Evolutionary conservation across 2,329 filamentous ascomycete species (phyloP), one percentile per base, ranked within the genome.

Genomic region (Cercospora canescens): DNA sequence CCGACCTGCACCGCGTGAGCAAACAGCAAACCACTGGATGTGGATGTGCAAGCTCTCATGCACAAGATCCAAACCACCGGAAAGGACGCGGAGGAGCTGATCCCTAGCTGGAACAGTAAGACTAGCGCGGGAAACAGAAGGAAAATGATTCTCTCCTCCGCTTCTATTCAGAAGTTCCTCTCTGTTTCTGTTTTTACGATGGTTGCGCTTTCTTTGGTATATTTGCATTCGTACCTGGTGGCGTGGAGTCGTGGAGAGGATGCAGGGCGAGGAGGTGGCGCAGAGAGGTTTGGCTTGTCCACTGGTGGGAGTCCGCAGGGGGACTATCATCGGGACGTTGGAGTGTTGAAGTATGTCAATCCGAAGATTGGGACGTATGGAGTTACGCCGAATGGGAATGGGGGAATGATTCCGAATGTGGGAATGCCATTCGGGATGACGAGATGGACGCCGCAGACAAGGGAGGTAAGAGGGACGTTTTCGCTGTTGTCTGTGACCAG

Each of bases 381-480:
- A 5, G 52, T 72, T 14, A 76, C 73, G 11, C 75, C 75, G 2
- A 77, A 76, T 63, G 73, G 74, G 28, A 76, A 77, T 60, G 75
- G 75, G 8, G 75, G 75, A 16, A 77, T 76, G 75, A 72, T 76
- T 18, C 75, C 75, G 8, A 73, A 70, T 48, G 71, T 81, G 11
- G 76, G 76, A 2, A 74, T 76, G 39, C 80, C 80, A 2, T 81
- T 84, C 63, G 81, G 78, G n/a, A 84, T 83, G 81, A 84, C 82
- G 7, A 77, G 82, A n/a, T 84, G 82, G 82, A 83, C 81, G 9
- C 78, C 82, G 3, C 81, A 84, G 71, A 83, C 82, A 5, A 67
- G 75, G 48, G 74, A 76, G 54, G 69, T 71, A 14, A 39, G 63
- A 56, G 12, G 24, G 39, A 48, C 4, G 35, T 48, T 48, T 12